Conservation (phyloP, 805 yeast genomes). For the Brettanomyces bruxellensis region DNA sequence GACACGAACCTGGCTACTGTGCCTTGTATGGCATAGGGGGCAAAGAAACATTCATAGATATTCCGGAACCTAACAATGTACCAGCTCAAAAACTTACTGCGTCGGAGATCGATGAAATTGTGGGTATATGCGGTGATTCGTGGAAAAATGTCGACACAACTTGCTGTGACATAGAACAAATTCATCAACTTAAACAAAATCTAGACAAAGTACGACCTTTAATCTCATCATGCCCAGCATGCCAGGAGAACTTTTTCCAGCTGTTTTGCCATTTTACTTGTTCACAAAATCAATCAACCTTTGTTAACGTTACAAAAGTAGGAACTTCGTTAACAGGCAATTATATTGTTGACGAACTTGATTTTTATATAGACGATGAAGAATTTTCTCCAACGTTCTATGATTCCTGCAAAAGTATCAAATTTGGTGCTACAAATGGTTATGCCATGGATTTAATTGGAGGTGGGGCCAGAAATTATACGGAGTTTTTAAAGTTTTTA, state of each 20-base stretch:
- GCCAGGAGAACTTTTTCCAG: constrained; percentile 74
- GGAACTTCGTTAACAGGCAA: constrained; percentile 39
- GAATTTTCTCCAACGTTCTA: constrained; percentile 58
- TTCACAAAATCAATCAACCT: constrained; percentile 71
- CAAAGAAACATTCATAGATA: constrained; percentile 59
- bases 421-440: constrained; percentile 91
- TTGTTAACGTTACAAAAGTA: constrained; percentile 56
- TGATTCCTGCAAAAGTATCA: constrained; percentile 81
- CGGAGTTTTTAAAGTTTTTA: constrained; percentile 70
- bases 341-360: constrained; percentile 62
- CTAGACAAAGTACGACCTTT: constrained; percentile 69
- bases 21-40: constrained; percentile 63
- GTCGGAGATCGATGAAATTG: constrained; percentile 36
- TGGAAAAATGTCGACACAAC: constrained; percentile 42
- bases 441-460: constrained; percentile 95
- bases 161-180: constrained; percentile 68
- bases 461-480: constrained; percentile 83
- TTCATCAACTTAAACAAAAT: constrained; percentile 44
- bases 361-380: constrained; percentile 53
- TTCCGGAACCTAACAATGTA: constrained; percentile 67
- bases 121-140: constrained; percentile 62
- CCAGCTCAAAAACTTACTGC: constrained; percentile 38
- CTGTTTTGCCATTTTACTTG: constrained; percentile 86
- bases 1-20: constrained; percentile 37
- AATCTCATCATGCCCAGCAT: constrained; percentile 91